A percentile compares a stretch with the other conserved stretches of the same genome.
phyloP scores from a whole-genome alignment of 495 filamentous ascomycete genomes.

The Penicillium chermesinum region DNA sequence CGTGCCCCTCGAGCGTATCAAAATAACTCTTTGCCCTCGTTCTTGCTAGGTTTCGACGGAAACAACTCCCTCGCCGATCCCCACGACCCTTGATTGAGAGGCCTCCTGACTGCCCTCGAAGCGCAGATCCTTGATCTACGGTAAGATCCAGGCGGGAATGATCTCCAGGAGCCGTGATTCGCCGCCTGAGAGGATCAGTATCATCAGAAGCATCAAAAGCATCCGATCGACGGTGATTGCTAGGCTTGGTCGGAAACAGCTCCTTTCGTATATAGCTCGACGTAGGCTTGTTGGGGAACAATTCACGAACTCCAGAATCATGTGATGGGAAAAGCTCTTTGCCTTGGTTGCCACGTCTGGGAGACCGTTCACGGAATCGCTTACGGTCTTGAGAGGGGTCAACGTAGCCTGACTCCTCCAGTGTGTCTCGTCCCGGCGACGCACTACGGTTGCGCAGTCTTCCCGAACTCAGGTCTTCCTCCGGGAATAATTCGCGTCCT shows the following conservation, averaged over 20 bases:
- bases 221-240: slow-evolving; percentile 59
- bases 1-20: slow-evolving; percentile 46
- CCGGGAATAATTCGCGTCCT: slow-evolving; percentile 50
- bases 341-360: slow-evolving; percentile 31
- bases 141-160: slow-evolving; percentile 40
- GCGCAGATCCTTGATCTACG: slow-evolving; percentile 55
- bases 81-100: slow-evolving; percentile 43
- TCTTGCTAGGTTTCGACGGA: slow-evolving; percentile 54
- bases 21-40: slow-evolving; percentile 68
- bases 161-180: slow-evolving; percentile 43
- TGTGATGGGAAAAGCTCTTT: slow-evolving; percentile 44
- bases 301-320: slow-evolving; percentile 32
- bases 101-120: slow-evolving; percentile 55
- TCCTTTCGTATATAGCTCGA: slow-evolving; percentile 55
- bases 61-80: slow-evolving; percentile 65
- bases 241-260: slow-evolving; percentile 61
- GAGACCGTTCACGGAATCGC: slow-evolving; percentile 42
- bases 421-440: slow-evolving; percentile 61
- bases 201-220: slow-evolving; percentile 63
- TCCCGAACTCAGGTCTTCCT: slow-evolving; percentile 28
- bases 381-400: slow-evolving; percentile 30
- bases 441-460: slow-evolving; percentile 61
- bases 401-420: slow-evolving; percentile 51
- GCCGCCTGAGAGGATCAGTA: slow-evolving; percentile 51
- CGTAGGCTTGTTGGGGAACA: slow-evolving; percentile 46